A percentile compares a stretch with the other conserved stretches of the same genome.
Evolutionary conservation across 805 yeast species (phyloP).

Genomic region (Saturnispora sanitii): DNA sequence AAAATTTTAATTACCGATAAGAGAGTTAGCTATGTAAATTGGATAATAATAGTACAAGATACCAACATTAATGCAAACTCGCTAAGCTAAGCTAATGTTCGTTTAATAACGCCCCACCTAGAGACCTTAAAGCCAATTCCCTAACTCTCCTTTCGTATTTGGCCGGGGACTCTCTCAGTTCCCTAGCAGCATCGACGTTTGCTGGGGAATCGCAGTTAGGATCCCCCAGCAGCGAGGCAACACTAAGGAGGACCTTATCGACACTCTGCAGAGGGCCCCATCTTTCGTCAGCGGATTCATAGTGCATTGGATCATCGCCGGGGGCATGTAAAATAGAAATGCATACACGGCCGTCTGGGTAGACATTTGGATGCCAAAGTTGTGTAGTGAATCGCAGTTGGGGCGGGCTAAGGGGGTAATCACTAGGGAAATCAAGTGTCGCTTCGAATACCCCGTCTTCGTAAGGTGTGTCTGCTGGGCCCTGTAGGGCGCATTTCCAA

Average conservation of each 20-base stretch:
- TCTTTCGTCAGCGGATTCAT: conserved; percentile 90
- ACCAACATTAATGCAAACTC: too few relatives aligned
- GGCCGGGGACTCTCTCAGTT: conserved; percentile 80
- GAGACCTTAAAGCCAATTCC: conserved; percentile 37
- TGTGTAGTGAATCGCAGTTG: conserved; percentile 60
- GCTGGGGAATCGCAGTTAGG: conserved; percentile 97
- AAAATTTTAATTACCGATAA: too few relatives aligned
- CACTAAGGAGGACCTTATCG: conserved; percentile 90
- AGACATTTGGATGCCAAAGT: conserved; percentile 86
- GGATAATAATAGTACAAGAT: too few relatives aligned
- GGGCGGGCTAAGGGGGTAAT: conserved; percentile 59
- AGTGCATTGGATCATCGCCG: conserved; percentile 94
- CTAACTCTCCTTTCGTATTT: conserved; percentile 59
- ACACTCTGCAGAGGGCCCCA: conserved; percentile 98
- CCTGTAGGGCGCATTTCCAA: conserved; percentile 47
- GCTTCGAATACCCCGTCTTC: conserved; percentile 48
- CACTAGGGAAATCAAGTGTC: conserved; percentile 34
- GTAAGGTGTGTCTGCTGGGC: conserved; percentile 48
- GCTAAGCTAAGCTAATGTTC: too few relatives aligned
- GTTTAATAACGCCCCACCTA: conserved; percentile 1
- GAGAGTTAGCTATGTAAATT: too few relatives aligned
- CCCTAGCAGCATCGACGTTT: conserved; percentile 65
- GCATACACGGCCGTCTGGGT: conserved; percentile 91
- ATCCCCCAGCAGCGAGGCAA: conserved; percentile 92
- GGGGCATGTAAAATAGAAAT: conserved; percentile 92